phyloP scores from a whole-genome alignment of 129 eudicot species.

The Saussurea involucrata region DNA sequence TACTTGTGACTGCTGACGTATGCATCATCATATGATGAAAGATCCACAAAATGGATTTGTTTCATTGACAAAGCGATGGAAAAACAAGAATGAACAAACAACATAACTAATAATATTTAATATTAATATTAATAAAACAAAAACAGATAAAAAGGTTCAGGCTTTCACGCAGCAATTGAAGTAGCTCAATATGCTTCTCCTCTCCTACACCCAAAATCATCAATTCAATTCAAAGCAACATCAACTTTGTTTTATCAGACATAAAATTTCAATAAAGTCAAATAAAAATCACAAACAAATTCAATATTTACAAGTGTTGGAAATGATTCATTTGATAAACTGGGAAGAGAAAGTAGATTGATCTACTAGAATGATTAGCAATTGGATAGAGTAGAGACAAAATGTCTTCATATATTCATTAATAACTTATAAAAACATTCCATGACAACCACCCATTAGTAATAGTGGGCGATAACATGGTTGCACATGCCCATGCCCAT shows the following conservation, averaged over 20 bases:
- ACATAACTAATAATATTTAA: not conserved
- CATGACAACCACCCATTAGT: slow-evolving; percentile 15
- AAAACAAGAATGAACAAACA: slow-evolving; percentile 11
- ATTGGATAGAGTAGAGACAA: not conserved
- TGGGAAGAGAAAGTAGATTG: not conserved
- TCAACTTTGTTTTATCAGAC: not conserved
- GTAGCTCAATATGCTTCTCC: slow-evolving; percentile 68
- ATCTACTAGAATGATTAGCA: slow-evolving; percentile 9
- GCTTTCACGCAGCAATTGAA: slow-evolving; percentile 73
- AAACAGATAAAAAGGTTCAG: slow-evolving; percentile 25
- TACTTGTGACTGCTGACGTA: not conserved
- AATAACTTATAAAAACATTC: slow-evolving; percentile 21
- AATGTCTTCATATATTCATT: slow-evolving; percentile 9
- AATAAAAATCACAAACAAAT: not conserved
- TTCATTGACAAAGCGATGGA: not conserved
- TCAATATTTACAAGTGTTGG: not conserved
- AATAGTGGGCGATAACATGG: slow-evolving; percentile 26
- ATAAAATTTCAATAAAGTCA: not conserved
- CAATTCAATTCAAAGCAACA: not conserved
- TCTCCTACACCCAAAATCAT: slow-evolving; percentile 31
- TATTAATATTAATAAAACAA: not conserved
- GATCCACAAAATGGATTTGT: slow-evolving; percentile 1
- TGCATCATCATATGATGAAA: not conserved
- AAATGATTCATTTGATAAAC: not conserved
- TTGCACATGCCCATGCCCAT: slow-evolving; percentile 17